Conservation (phyloP, 345 rosid genomes). For the Salix purpurea region DNA sequence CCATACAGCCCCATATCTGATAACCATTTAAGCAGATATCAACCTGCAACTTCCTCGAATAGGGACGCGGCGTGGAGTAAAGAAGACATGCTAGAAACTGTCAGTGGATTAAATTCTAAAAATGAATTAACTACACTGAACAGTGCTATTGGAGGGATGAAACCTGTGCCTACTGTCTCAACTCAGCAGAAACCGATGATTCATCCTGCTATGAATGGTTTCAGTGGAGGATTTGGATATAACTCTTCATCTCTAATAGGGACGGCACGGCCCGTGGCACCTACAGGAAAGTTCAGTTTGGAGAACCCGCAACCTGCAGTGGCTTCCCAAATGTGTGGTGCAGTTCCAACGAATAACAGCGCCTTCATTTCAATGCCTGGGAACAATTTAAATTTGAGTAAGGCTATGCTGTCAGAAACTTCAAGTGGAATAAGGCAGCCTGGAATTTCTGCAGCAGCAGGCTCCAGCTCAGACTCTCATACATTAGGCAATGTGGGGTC, state of each 20-base stretch:
- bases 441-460: constrained; percentile 22
- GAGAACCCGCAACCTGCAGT: constrained; percentile 8
- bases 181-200: constrained; percentile 25
- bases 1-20: constrained; percentile 25
- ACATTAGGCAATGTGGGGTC: constrained; percentile 15
- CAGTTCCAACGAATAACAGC: constrained; percentile 24
- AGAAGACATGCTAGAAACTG: constrained; percentile 33
- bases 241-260: constrained; percentile 22
- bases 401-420: constrained; percentile 26
- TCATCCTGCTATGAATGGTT: constrained; percentile 26
- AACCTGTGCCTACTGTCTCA: constrained; percentile 17
- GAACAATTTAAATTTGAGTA: constrained; percentile 19
- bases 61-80: constrained; percentile 27
- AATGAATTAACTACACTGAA: constrained; percentile 28
- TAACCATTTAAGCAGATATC: constrained; percentile 42
- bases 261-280: constrained; percentile 21
- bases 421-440: constrained; percentile 22
- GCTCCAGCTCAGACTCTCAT: constrained; percentile 16
- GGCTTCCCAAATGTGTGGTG: constrained; percentile 25
- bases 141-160: constrained; percentile 19
- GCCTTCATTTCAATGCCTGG: constrained; percentile 17
- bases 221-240: constrained; percentile 23
- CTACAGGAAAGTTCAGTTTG: constrained; percentile 11
- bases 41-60: constrained; percentile 34
- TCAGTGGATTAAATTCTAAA: constrained; percentile 37